Evolutionary conservation across 768 basidiomycete genomes (phyloP).

Genomic region (Infundibulicybe gibba): DNA sequence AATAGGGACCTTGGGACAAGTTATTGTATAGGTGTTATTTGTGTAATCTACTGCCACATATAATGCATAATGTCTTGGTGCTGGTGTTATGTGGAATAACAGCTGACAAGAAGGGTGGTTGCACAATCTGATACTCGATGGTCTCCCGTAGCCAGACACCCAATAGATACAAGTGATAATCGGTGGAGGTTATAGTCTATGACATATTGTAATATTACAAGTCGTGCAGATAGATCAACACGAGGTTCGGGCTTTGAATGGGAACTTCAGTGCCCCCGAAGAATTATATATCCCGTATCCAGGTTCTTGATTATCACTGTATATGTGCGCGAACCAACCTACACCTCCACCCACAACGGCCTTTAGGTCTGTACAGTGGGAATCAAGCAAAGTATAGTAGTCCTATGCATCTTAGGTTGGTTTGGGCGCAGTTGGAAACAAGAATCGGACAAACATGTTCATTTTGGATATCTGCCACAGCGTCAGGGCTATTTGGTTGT

Average conservation of each 20-base stretch:
- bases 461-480: constrained; percentile 56
- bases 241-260: constrained; percentile 55
- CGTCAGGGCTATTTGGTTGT: constrained; percentile 58
- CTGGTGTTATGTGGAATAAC: not conserved
- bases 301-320: constrained; percentile 59
- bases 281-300: constrained; percentile 67
- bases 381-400: constrained; percentile 63
- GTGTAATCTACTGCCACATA: no score
- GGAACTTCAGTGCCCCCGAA: constrained; percentile 52
- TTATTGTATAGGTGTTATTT: not conserved
- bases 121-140: no score
- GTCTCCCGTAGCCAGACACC: no score
- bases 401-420: constrained; percentile 28
- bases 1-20: not conserved
- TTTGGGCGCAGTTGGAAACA: not conserved
- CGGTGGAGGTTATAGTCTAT: no score
- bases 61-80: no score
- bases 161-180: no score
- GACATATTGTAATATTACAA: no score
- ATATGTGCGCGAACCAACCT: constrained; percentile 83
- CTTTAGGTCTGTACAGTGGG: constrained; percentile 63
- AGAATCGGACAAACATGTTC: constrained; percentile 45
- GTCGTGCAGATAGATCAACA: constrained; percentile 39
- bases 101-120: no score
- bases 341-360: constrained; percentile 54